phyloP scores from a whole-genome alignment of 2,329 filamentous ascomycete species.

The Pseudofabraea citricarpa region DNA sequence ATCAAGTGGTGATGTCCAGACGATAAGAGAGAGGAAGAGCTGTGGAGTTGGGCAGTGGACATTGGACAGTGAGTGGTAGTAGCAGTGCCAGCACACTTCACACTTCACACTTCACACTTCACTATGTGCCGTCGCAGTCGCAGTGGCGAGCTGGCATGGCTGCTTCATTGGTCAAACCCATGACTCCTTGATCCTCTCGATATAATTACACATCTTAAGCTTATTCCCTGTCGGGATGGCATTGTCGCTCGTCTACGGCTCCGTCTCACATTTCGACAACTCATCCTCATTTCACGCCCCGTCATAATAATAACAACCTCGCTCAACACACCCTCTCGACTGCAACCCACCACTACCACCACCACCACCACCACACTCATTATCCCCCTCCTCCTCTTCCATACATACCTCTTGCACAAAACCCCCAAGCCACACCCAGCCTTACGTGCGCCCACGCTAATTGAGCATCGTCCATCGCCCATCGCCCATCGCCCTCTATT shows the following conservation, averaged over 20 bases:
- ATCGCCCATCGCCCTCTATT: no score
- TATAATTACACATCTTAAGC: background rate
- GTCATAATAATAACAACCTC: background rate
- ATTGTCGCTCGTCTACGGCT: background rate
- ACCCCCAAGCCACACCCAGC: background rate
- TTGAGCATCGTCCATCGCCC: no score
- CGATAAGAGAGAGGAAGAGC: no score
- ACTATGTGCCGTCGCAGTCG: no score
- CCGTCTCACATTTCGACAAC: constrained; percentile 1
- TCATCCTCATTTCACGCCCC: background rate
- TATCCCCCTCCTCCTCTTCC: background rate
- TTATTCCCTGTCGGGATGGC: background rate
- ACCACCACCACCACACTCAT: background rate
- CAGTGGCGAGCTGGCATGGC: no score
- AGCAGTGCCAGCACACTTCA: no score
- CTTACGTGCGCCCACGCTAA: background rate
- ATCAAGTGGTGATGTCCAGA: no score
- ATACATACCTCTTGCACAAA: background rate
- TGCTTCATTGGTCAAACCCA: background rate
- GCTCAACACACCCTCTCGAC: background rate
- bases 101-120: no score
- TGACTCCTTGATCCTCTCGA: no score
- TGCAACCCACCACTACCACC: background rate
- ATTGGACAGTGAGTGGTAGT: no score
- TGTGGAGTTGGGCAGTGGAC: no score